Base-by-base conservation (phyloP, 805 yeast genomes). In the Wickerhamiella azyma region DNA sequence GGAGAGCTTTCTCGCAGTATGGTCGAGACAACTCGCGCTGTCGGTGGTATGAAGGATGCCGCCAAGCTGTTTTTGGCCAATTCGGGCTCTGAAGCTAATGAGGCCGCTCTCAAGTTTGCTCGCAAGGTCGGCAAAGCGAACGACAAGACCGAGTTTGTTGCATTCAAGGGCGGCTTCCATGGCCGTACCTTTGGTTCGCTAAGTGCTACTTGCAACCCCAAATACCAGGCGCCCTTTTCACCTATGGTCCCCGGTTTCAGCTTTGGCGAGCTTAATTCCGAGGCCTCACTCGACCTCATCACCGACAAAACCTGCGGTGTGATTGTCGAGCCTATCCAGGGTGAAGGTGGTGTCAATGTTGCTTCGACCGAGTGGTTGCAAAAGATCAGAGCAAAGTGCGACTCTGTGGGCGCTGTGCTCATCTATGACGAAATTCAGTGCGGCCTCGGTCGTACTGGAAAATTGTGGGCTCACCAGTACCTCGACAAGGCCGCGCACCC, bases 381-480 rank as follows among this genome's bases (percentile, higher is more conserved):
- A 3, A 76, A 75, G 42, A 66, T 89, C 60, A 79, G 81, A 54
- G 63, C 74, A 55, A 64, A 82, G 47, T 85, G 96, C 61, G 66
- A 67, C 47, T 71, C 78, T 47, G 71, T 79, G 54, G 77, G 81
- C 46, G 94, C 83, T 9, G 60, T 85, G 28, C 73, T 89, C 49
- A 88, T 89, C 52, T 86, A 78, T 61, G 98, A 89, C 66, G 98
- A 89, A 67, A 89, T 89, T 57, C 98, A 89, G 65, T 85, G 95
- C 70, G 98, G 98, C 14, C 71, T 89, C 55, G 95, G 96, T 14
- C 79, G 98, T 62, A 72, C 94, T 0, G 97, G 97, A 39, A 74
- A 76, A 50, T 67, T 92, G 36, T 89, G 98, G 98, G 94, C 96
- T 0, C 98, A 89, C 61, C 69, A 77, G 37, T 68, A 73, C 49